Percentiles rank a stretch among this genome's conserved stretches.
phyloP scores from a whole-genome alignment of 164 flowering plant genomes.

The Nymphaea thermarum region DNA sequence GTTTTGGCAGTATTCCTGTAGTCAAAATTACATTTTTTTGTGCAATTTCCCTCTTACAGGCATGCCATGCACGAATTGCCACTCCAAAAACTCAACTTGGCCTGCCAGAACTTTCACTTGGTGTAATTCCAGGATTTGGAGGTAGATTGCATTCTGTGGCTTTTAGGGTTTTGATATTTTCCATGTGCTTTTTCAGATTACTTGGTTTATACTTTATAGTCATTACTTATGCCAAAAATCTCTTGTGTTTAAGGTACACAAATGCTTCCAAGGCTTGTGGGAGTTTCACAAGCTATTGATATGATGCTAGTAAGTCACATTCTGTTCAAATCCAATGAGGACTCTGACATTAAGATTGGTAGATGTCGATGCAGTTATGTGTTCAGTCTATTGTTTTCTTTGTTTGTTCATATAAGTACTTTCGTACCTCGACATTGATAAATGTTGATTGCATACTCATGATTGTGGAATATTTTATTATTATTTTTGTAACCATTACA shows the following conservation, averaged over 20 bases:
- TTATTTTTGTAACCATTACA: too few relatives aligned
- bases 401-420: too few relatives aligned
- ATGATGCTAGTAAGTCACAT: conserved; percentile 68
- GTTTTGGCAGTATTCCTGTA: background rate
- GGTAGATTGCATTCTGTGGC: conserved; percentile 24
- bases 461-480: too few relatives aligned
- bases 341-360: background rate
- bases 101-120: conserved; percentile 87
- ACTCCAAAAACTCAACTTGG: conserved; percentile 73
- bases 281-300: conserved; percentile 72
- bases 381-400: background rate
- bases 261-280: conserved; percentile 92
- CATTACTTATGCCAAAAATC: conserved; percentile 2
- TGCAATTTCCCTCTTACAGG: conserved; percentile 25
- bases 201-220: background rate
- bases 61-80: conserved; percentile 90
- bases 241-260: conserved; percentile 65
- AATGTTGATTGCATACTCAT: too few relatives aligned
- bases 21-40: background rate
- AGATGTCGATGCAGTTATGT: background rate
- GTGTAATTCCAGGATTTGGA: conserved; percentile 91
- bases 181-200: background rate
- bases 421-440: too few relatives aligned
- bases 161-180: background rate
- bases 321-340: background rate